phyloP scores from a whole-genome alignment of 495 filamentous ascomycete genomes.

The Alectoria sarmentosa region DNA sequence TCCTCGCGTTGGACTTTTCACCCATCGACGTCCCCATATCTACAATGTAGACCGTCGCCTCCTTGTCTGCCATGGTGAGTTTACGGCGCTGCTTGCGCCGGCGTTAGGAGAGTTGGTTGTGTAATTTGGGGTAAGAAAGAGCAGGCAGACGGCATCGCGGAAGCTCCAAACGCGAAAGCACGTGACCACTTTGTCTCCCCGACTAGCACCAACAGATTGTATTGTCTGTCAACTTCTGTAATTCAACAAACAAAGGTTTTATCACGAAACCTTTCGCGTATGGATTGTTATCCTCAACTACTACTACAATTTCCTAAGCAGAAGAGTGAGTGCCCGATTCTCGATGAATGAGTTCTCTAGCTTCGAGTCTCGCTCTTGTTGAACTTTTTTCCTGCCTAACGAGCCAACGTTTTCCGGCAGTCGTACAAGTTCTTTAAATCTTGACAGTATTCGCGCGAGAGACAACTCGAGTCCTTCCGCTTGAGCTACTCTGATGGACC shows the following conservation, averaged over 20 bases:
- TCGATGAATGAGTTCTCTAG: too few species aligned
- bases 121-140: background rate
- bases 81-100: background rate
- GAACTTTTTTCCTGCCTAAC: too few species aligned
- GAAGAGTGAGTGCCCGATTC: too few species aligned
- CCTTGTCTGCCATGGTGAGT: slow-evolving; percentile 77
- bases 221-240: too few species aligned
- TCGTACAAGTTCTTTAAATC: background rate
- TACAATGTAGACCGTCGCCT: slow-evolving; percentile 86
- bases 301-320: too few species aligned
- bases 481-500: too few species aligned
- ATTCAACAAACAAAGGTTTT: too few species aligned
- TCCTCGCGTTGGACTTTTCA: slow-evolving; percentile 62
- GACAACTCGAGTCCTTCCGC: too few species aligned
- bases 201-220: too few species aligned
- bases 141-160: background rate
- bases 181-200: background rate
- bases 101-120: background rate
- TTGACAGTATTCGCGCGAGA: background rate
- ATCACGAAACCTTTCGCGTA: too few species aligned
- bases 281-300: too few species aligned
- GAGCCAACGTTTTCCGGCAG: background rate
- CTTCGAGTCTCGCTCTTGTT: too few species aligned
- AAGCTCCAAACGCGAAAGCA: background rate
- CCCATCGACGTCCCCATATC: slow-evolving; percentile 84